These are phyloP conservation scores for Aureobasidium namibiae DNA, from an alignment of 2,329 filamentous ascomycete species.

Conservation along the genomic window DNA sequence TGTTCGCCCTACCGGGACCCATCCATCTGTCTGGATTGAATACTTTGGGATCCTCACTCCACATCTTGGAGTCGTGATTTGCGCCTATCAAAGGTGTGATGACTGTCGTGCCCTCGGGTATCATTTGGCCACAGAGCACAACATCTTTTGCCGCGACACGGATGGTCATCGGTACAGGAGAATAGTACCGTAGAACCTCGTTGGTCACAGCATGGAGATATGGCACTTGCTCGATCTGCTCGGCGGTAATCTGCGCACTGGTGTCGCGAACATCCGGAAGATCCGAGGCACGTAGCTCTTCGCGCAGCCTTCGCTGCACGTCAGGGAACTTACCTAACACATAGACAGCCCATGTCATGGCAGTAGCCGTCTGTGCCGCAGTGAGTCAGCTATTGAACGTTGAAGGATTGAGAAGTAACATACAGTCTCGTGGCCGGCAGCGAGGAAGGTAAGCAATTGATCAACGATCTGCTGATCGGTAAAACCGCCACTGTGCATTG, in stretches of 20 bases:
- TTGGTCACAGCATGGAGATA: conserved; percentile 40
- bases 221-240: conserved; percentile 35
- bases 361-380: conserved; percentile 49
- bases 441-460: conserved; percentile 49
- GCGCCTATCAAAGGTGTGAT: conserved; percentile 34
- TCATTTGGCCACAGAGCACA: conserved; percentile 22
- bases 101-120: conserved; percentile 33
- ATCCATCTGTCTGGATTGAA: conserved; percentile 41
- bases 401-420: accelerated
- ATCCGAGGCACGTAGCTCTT: conserved; percentile 52
- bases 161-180: conserved; percentile 17
- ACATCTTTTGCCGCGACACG: conserved; percentile 17
- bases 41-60: conserved; percentile 33
- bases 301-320: conserved; percentile 58
- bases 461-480: conserved; percentile 45
- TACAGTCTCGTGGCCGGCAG: conserved; percentile 59
- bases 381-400: not conserved
- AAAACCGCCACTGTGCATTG: conserved; percentile 46
- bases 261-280: conserved; percentile 29
- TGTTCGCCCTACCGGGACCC: conserved; percentile 28
- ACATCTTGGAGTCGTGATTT: conserved; percentile 34
- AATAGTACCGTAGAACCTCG: conserved; percentile 21
- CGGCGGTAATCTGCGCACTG: conserved; percentile 34
- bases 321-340: conserved; percentile 58
- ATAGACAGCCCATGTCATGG: conserved; percentile 69